A percentile compares a stretch with the other conserved stretches of the same genome.
phyloP scores from a whole-genome alignment of 1,139 yeast genomes.

The Pichia cactophila region DNA sequence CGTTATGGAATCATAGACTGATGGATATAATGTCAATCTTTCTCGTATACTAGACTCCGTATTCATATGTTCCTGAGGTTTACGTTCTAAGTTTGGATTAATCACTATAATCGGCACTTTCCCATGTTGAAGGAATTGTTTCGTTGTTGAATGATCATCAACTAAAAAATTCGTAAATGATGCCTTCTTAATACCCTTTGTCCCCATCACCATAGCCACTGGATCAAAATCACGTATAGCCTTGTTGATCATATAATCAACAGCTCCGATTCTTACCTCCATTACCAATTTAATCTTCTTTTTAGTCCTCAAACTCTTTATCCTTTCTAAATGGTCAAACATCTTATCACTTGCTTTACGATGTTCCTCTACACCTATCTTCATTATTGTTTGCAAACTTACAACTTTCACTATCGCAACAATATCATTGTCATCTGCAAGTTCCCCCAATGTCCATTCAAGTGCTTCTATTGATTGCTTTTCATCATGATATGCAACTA shows the following conservation, averaged over 20 bases:
- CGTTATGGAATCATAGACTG: constrained; percentile 12
- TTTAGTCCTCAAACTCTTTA: constrained; percentile 33
- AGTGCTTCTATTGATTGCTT: constrained; percentile 51
- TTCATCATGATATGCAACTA: constrained; percentile 56
- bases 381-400: constrained; percentile 35
- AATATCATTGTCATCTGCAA: constrained; percentile 59
- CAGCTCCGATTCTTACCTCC: constrained; percentile 58
- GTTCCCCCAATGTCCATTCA: constrained; percentile 60
- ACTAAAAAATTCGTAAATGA: constrained; percentile 39
- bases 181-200: constrained; percentile 39
- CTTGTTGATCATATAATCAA: constrained; percentile 44
- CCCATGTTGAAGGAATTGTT: constrained; percentile 59
- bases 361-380: constrained; percentile 30
- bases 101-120: constrained; percentile 64
- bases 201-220: constrained; percentile 57
- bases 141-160: constrained; percentile 42
- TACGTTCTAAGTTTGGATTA: constrained; percentile 41
- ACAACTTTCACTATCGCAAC: constrained; percentile 53
- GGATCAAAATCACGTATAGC: constrained; percentile 60
- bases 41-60: constrained; percentile 5
- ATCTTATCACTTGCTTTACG: constrained; percentile 33
- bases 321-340: constrained; percentile 40
- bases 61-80: constrained; percentile 12
- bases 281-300: constrained; percentile 41
- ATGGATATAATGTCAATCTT: constrained; percentile 11